Conservation (phyloP, 2,329 filamentous ascomycete species). For the Colletotrichum tabaci region DNA sequence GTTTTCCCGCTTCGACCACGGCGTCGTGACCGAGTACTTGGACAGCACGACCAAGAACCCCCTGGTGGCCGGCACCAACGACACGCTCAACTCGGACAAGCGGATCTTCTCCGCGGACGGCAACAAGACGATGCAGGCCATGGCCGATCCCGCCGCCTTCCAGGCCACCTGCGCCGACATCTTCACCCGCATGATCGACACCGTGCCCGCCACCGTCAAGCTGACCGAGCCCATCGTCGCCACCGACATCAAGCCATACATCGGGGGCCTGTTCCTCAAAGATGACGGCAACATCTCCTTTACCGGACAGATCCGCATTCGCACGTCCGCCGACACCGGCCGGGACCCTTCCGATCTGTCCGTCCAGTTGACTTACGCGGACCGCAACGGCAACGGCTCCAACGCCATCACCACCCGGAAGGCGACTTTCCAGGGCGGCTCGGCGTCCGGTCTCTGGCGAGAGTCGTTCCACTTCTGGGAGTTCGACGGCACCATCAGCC, state of each 20-base stretch:
- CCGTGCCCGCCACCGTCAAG: constrained; percentile 49
- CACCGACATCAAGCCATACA: constrained; percentile 52
- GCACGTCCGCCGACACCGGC: constrained; percentile 37
- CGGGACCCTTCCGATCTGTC: constrained; percentile 46
- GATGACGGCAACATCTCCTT: constrained; percentile 46
- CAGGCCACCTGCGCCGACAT: constrained; percentile 50
- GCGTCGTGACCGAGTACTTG: constrained; percentile 60
- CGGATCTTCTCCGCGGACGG: constrained; percentile 60
- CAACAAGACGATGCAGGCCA: constrained; percentile 58
- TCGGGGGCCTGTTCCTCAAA: constrained; percentile 47
- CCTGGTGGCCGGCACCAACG: constrained; percentile 57
- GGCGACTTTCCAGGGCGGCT: constrained; percentile 43
- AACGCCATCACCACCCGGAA: constrained; percentile 24
- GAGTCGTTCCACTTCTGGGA: constrained; percentile 45
- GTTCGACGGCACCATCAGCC: constrained; percentile 43
- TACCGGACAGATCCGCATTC: constrained; percentile 46
- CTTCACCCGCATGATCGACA: constrained; percentile 55
- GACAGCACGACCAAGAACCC: constrained; percentile 58
- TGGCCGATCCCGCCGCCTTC: constrained; percentile 53
- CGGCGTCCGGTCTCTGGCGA: constrained; percentile 39
- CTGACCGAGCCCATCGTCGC: constrained; percentile 49
- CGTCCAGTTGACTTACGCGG: constrained; percentile 45
- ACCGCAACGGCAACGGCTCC: constrained; percentile 41
- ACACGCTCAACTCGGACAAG: constrained; percentile 57
- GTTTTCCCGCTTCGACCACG: constrained; percentile 64